Percentiles rank a stretch among this genome's conserved stretches.
phyloP scores from a whole-genome alignment of 2,329 filamentous ascomycete species.

The Verticillium longisporum region DNA sequence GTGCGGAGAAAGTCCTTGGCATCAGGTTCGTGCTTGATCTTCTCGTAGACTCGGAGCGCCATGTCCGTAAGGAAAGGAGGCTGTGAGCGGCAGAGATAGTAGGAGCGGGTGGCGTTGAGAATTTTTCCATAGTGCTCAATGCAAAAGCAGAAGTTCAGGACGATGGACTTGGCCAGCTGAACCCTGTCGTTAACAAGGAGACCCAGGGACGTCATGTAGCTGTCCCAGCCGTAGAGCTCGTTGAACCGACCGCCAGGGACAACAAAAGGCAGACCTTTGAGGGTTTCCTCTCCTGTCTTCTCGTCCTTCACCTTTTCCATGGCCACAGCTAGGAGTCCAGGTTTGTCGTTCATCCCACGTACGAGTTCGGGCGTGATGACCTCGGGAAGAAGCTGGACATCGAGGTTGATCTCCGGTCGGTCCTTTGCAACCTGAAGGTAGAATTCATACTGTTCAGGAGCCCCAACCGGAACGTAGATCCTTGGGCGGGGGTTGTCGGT shows the following conservation, averaged over 20 bases:
- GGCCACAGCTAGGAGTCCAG: conserved; percentile 81
- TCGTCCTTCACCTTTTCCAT: conserved; percentile 72
- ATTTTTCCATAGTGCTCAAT: conserved; percentile 99
- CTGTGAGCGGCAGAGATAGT: conserved; percentile 91
- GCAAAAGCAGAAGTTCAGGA: conserved; percentile 94
- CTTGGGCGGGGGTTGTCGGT: conserved; percentile 81
- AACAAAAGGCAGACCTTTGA: conserved; percentile 86
- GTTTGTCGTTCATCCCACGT: conserved; percentile 75
- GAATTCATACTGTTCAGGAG: conserved; percentile 83
- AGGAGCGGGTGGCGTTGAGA: conserved; percentile 90
- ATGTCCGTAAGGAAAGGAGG: conserved; percentile 97
- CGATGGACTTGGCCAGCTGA: conserved; percentile 88
- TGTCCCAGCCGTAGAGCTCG: conserved; percentile 97
- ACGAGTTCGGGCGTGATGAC: conserved; percentile 77
- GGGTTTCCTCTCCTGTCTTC: conserved; percentile 59
- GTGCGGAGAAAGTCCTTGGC: conserved; percentile 74
- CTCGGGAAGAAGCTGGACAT: conserved; percentile 73
- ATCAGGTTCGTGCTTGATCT: conserved; percentile 79
- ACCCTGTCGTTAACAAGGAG: conserved; percentile 79
- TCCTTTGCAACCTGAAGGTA: conserved; percentile 75
- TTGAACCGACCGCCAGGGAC: conserved; percentile 97
- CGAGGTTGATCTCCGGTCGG: conserved; percentile 75
- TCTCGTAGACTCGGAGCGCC: conserved; percentile 88
- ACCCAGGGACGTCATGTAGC: conserved; percentile 95
- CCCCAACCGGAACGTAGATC: conserved; percentile 82